Base-by-base conservation (phyloP, 257 asterid genomes). In the Rubia yunnanensis region DNA sequence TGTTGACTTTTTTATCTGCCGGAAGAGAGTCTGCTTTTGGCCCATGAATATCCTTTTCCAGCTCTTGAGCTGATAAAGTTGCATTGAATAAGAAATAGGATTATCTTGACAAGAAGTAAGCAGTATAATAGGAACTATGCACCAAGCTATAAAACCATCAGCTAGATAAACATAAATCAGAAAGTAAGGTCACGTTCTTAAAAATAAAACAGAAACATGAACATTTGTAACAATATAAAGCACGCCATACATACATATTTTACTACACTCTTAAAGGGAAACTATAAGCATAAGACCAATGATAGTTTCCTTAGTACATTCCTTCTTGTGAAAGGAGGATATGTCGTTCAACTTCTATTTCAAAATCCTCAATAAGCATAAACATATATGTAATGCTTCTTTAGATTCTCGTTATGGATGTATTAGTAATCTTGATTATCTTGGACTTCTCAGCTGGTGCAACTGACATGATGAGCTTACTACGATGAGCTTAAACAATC, bases 41-140 rank as follows among this genome's bases (percentile, higher is more conserved):
- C 44, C 95, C 95, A 76, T 68, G 83, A 65, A 86, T 73, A 73
- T 94, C 95, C 81, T 85, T 90, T 87, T 94, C 99, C 79, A 88
- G 76, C 53, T 94, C 99, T 82, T 90, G 97, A 71, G 99, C 99
- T 94, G 96, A 77, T 74, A 38, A 82, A 56, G 53, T 63, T 18
- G 28, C 62, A 52, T 60, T 60, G 38, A 69, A 75, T 50, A 69
- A 66, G 78, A 26, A 62, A 5, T 39, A 46, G 48, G 13, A 26
- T 34, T 34, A 17, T 20, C 28, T 20, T 69, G 56, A 62, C 13
- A 57, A 7, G 23, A 27, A 56, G 14, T n/a, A 63, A 13, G 26
- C 1, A 9, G 31, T 5, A 20, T 8, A 13, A 46, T 6, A 31
- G 68, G 38, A 62, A 64, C 7, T 26, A 50, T 23, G 22, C 17